phyloP scores from a whole-genome alignment of 345 rosid genomes.

The Triadica sebifera region DNA sequence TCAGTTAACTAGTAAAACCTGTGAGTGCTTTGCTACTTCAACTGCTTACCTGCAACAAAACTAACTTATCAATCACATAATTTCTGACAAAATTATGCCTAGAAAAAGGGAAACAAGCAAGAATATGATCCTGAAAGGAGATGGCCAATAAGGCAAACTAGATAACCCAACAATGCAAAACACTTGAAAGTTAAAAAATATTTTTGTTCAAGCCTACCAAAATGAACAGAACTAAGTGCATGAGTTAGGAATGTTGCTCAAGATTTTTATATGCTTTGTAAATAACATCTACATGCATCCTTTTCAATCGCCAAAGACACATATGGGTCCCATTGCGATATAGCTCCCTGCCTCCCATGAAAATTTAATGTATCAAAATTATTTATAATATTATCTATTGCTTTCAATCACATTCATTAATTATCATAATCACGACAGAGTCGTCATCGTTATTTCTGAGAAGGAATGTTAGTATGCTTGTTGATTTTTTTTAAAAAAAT shows the following conservation, averaged over 20 bases:
- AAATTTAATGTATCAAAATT: background rate
- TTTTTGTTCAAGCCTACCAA: background rate
- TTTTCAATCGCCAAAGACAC: background rate
- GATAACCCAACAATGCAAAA: background rate
- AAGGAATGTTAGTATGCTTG: background rate
- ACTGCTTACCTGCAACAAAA: constrained; percentile 3
- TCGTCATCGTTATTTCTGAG: background rate
- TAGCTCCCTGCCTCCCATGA: constrained; percentile 1
- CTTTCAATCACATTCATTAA: no score
- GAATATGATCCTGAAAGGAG: background rate
- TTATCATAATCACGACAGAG: background rate
- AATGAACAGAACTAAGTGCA: background rate
- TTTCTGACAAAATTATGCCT: background rate
- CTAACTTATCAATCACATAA: background rate
- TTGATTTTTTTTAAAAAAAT: no score
- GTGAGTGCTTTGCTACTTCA: background rate
- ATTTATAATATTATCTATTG: background rate
- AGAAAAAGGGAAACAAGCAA: background rate
- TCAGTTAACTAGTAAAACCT: background rate
- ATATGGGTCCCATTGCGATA: background rate
- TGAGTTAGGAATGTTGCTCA: background rate
- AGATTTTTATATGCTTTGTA: background rate
- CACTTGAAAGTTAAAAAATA: background rate
- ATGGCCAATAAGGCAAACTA: background rate
- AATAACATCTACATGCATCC: background rate